These are phyloP conservation scores for Pleodorina starrii DNA, from an alignment of 139 green algal species.

Conservation along the genomic window DNA sequence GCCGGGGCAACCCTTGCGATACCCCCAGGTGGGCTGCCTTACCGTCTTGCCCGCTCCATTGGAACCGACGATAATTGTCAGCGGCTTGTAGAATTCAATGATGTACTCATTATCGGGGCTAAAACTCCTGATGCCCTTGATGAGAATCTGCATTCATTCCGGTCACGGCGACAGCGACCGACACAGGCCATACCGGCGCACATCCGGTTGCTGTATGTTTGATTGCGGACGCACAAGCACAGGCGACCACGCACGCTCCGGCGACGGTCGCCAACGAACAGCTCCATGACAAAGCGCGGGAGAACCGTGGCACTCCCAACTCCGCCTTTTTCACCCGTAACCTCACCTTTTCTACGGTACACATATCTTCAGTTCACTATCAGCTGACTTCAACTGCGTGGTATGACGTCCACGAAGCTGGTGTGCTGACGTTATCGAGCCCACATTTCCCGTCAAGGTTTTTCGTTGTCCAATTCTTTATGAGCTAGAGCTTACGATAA, in stretches of 20 bases:
- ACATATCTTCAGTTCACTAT: constrained; percentile 58
- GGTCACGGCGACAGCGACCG: no score
- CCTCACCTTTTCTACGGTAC: constrained; percentile 68
- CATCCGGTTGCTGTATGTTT: neutral
- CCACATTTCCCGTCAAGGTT: no score
- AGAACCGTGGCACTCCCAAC: neutral
- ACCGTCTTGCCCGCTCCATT: constrained; percentile 99
- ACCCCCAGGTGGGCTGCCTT: no score
- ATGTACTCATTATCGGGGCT: constrained; percentile 89
- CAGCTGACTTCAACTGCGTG: no score
- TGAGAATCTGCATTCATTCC: constrained; percentile 83
- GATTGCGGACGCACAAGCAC: neutral
- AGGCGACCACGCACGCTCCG: neutral
- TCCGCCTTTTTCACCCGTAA: neutral
- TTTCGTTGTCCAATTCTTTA: no score
- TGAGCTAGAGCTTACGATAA: no score
- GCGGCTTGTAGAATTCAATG: constrained; percentile 95
- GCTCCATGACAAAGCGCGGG: constrained; percentile 13
- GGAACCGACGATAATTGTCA: constrained; percentile 97
- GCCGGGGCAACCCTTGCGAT: no score
- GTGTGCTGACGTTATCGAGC: no score
- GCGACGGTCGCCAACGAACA: neutral
- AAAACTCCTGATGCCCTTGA: constrained; percentile 98
- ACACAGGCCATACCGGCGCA: neutral
- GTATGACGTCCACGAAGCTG: no score